Base-by-base conservation (phyloP, 1,139 yeast genomes). In the Eremothecium coryli region DNA sequence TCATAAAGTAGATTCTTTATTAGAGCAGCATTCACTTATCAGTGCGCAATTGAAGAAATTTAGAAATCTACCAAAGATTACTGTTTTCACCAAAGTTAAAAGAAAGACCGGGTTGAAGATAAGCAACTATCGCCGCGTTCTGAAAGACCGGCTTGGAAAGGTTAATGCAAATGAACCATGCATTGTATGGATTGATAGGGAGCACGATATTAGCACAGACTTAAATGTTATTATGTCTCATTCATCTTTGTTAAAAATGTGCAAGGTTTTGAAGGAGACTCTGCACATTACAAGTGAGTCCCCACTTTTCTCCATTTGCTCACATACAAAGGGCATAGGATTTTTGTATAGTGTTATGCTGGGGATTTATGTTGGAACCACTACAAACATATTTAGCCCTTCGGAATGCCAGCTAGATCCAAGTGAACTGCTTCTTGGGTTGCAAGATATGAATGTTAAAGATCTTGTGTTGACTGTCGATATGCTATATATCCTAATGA, bases 201-300 rank as follows among this genome's bases (percentile, higher is more conserved):
- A 48, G 14, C 37, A 40, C 29, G 54, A 52, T 35, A 31, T 41
- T 7, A 37, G 36, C 4, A 43, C 45, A 13, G 49, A 54, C 26
- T 37, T 41, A 34, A 56, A 43, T 35, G 60, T 41, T 9, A 39
- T 47, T 4, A 48, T 54, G 57, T 66, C 74, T 24, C 93, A 82
- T 52, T 64, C 67, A 26, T 70, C 74, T 29, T 64, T 90, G 10
- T 60, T 90, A 51, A 79, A 86, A 1, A 72, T 84, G 56, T 86
- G 96, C 56, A 85, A 88, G 49, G 81, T 84, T 10, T 73, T 86
- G 51, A 90, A 90, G 49, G 97, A 90, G 53, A 88, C 97, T 0
- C 82, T 95, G 49, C 90, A 84, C 46, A 66, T 90, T 62, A 71
- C 78, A 7, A 71, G 82, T 28, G 70, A 73, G 22, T 72, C 76